Evolutionary conservation across 2,329 filamentous ascomycete species (phyloP).

Genomic region (Tympanopsis confertula): DNA sequence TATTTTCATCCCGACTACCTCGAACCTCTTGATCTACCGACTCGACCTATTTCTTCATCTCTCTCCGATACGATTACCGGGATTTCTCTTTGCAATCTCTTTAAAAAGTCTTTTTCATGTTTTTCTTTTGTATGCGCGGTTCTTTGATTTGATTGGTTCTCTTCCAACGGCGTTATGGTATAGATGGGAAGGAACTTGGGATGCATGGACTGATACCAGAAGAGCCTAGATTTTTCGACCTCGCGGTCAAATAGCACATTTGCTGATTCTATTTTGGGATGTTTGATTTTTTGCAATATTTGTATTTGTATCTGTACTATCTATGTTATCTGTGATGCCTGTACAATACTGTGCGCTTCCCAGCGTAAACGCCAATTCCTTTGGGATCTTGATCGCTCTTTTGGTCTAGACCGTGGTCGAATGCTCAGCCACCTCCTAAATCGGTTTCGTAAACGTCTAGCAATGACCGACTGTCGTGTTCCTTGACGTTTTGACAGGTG

Average conservation of each 20-base stretch:
- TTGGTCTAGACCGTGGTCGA: too few species aligned
- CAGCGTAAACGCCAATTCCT: too few species aligned
- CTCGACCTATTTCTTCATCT: not conserved
- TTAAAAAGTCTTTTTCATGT: not conserved
- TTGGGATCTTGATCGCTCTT: too few species aligned
- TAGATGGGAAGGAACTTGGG: not conserved
- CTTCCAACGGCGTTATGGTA: not conserved
- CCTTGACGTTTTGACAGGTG: too few species aligned
- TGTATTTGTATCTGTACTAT: not conserved
- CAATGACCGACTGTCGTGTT: too few species aligned
- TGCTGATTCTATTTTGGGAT: not conserved
- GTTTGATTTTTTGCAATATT: too few species aligned
- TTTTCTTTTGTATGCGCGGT: not conserved
- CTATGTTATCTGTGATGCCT: too few species aligned
- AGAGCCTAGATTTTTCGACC: not conserved
- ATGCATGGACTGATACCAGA: conserved; percentile 1
- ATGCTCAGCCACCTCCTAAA: too few species aligned
- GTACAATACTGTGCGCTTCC: too few species aligned
- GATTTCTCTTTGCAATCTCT: not conserved
- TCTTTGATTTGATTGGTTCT: conserved; percentile 1
- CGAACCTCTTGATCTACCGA: too few species aligned
- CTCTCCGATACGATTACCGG: not conserved
- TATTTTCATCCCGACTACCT: too few species aligned
- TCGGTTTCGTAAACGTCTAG: too few species aligned
- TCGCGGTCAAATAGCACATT: not conserved